Base-by-base conservation (phyloP, 208 protist genomes). In the Acanthamoeba triangularis region DNA sequence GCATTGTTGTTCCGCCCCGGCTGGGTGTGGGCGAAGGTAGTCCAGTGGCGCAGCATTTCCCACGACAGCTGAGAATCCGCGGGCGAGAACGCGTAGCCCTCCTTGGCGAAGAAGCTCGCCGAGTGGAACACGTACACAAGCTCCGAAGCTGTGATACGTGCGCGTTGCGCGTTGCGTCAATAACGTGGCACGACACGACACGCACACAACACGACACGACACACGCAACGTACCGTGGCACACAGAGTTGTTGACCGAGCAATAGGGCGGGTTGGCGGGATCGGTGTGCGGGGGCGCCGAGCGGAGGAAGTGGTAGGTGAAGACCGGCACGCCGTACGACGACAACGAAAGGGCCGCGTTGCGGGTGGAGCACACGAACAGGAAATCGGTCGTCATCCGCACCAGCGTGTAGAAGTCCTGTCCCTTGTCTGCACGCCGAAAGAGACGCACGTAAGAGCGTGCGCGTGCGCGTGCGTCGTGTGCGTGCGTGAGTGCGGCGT, bases 361-460 rank as follows among this genome's bases (percentile, higher is more conserved):
- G 61, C 87, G 61, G 10, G 87, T 78, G 28, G 87, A 11, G 65
- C 87, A 93, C 65, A 93, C 56, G 87, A 93, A 93, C 25, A 93
- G 30, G 52, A 78, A 93, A 33, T 93, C 87, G 8, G 87, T 93
- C 20, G 65, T 72, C 44, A 93, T 44, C 35, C 61, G 16, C 61
- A 76, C 87, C 44, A 93, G 65, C 65, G 87, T 63, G 28, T 56
- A 35, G 52, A 72, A 93, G n/a, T 93, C 87, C 87, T 72, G 30
- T 13, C 41, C 28, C 41, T 52, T 74, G n/a, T 76, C 61, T 78
- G 23, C 25, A 28, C 10, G 30, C 30, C 61, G 30, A 11, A 72
- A 41, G 2, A 30, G 23, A 47, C 25, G 1, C 33, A 47, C 1
- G 11, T 78, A 8, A 78, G 33, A 18, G 3, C 28, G 61, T 5